These are phyloP conservation scores for Fusarium mangiferae DNA, from an alignment of 2,329 filamentous ascomycete species.

Conservation along the genomic window DNA sequence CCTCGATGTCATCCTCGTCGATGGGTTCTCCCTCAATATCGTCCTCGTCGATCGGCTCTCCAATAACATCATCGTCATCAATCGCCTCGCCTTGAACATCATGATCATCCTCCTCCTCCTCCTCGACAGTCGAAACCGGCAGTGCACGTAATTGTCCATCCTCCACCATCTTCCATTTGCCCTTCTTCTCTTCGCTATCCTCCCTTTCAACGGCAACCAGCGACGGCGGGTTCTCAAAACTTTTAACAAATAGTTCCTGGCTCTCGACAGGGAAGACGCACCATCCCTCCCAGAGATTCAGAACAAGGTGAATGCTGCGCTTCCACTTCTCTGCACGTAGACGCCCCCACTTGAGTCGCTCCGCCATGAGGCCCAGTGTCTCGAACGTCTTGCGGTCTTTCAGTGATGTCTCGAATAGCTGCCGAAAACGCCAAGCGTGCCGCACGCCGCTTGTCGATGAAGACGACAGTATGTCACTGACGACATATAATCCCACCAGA, in stretches of 20 bases:
- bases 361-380: constrained; percentile 77
- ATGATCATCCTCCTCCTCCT: constrained; percentile 46
- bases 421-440: constrained; percentile 87
- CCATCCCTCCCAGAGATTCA: constrained; percentile 78
- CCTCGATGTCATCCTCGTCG: constrained; percentile 60
- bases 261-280: constrained; percentile 78
- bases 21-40: constrained; percentile 60
- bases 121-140: constrained; percentile 31
- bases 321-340: constrained; percentile 88
- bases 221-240: constrained; percentile 76
- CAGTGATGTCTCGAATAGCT: constrained; percentile 80
- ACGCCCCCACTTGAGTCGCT: constrained; percentile 80
- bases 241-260: constrained; percentile 75
- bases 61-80: constrained; percentile 57
- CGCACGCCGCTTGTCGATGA: constrained; percentile 80
- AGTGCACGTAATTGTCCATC: constrained; percentile 28
- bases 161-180: constrained; percentile 64
- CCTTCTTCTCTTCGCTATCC: constrained; percentile 48
- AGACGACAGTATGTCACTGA: constrained; percentile 81
- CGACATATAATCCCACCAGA: constrained; percentile 82
- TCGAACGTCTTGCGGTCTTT: constrained; percentile 77
- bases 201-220: constrained; percentile 45
- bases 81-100: constrained; percentile 61
- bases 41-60: constrained; percentile 58
- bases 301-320: constrained; percentile 74